Percentiles rank a stretch among this genome's conserved stretches.
Conservation (phyloP, 345 rosid genomes). For the Rubroshorea leprosula region DNA sequence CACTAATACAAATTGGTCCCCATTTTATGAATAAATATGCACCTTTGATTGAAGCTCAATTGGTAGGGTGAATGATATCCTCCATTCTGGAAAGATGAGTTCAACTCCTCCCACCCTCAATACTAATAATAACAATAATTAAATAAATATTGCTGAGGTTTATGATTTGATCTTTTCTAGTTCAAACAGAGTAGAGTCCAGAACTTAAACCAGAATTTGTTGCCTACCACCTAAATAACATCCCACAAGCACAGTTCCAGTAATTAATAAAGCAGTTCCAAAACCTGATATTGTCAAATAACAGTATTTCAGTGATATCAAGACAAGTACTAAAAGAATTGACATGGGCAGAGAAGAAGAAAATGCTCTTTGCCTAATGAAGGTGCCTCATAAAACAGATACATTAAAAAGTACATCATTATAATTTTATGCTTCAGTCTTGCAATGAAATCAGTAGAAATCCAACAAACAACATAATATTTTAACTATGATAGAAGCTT, state of each 20-base stretch:
- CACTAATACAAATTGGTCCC: background rate
- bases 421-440: background rate
- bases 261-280: background rate
- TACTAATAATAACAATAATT: too few species aligned
- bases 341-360: background rate
- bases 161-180: background rate
- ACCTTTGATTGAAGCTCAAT: background rate
- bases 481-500: background rate
- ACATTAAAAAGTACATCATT: background rate
- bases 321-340: background rate
- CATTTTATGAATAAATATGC: background rate
- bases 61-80: background rate
- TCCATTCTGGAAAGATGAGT: too few species aligned
- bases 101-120: background rate
- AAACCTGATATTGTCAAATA: background rate
- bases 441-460: background rate
- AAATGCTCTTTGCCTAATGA: background rate
- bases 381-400: background rate
- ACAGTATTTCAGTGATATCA: background rate
- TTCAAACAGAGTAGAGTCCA: background rate
- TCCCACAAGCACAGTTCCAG: background rate
- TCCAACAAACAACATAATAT: background rate
- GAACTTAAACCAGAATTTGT: background rate
- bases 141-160: too few species aligned
- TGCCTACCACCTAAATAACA: background rate